These are phyloP conservation scores for Solanum habrochaites DNA, from an alignment of 257 asterid genomes.

Conservation along the genomic window DNA sequence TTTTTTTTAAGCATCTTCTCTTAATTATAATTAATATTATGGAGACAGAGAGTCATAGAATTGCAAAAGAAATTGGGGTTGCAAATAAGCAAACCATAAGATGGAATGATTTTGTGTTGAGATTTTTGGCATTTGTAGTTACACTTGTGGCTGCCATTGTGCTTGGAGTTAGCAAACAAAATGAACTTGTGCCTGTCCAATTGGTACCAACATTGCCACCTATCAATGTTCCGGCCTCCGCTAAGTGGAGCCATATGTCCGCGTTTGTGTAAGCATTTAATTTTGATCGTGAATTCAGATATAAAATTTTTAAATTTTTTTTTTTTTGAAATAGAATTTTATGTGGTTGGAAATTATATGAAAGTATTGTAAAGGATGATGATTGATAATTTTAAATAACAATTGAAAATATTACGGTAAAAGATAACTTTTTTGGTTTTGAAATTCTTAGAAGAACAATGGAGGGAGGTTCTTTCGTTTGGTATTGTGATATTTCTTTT, in stretches of 20 bases:
- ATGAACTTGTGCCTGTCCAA: conserved; percentile 2
- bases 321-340: no score
- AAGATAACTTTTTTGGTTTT: not conserved
- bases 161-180: conserved; percentile 27
- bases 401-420: fast-evolving
- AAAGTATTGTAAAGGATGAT: not conserved
- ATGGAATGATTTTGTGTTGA: conserved; percentile 32
- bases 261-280: conserved; percentile 35
- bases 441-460: not conserved
- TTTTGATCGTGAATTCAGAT: not conserved
- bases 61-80: conserved; percentile 11
- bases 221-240: conserved; percentile 24
- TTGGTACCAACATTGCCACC: conserved; percentile 27
- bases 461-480: not conserved
- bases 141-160: conserved; percentile 32
- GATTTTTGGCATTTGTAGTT: conserved; percentile 28
- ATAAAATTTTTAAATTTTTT: not conserved
- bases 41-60: conserved; percentile 16
- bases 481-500: not conserved
- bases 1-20: not conserved
- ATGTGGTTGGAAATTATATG: no score
- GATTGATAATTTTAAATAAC: not conserved
- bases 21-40: conserved; percentile 8
- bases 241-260: conserved; percentile 34
- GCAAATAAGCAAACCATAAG: conserved; percentile 31